Conservation (phyloP, 345 rosid genomes). For the Bretschneidera sinensis region DNA sequence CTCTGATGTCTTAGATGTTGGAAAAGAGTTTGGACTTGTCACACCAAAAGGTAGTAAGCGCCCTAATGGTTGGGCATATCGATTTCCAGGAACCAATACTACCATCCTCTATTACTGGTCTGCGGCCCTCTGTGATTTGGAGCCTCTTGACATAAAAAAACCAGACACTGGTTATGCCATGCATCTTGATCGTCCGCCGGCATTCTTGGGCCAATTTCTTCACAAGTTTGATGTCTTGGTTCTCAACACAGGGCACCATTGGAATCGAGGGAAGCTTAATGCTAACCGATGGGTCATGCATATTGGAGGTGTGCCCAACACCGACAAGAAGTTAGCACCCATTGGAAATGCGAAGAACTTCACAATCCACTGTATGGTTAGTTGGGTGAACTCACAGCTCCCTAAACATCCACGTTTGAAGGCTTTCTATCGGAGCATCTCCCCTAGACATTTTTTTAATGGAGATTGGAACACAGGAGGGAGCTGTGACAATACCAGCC, state of each 20-base stretch:
- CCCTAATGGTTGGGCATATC: constrained; percentile 77
- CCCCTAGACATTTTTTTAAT: constrained; percentile 72
- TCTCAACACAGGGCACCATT: constrained; percentile 78
- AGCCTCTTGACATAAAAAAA: constrained; percentile 43
- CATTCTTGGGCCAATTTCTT: constrained; percentile 52
- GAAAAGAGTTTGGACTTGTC: constrained; percentile 51
- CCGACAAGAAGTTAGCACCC: constrained; percentile 44
- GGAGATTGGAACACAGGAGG: constrained; percentile 94
- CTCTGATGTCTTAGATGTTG: constrained; percentile 50
- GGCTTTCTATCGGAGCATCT: constrained; percentile 71
- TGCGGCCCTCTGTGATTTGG: constrained; percentile 59
- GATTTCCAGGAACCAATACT: constrained; percentile 62
- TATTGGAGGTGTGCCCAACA: constrained; percentile 50
- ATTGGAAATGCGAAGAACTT: constrained; percentile 68
- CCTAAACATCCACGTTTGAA: constrained; percentile 45
- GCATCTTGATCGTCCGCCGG: constrained; percentile 87
- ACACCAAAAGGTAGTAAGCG: constrained; percentile 44
- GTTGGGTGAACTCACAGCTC: constrained; percentile 66
- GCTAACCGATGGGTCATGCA: constrained; percentile 77
- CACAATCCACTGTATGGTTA: constrained; percentile 61
- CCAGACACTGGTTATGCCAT: constrained; percentile 55
- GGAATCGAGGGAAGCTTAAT: constrained; percentile 71
- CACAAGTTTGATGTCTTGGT: constrained; percentile 58
- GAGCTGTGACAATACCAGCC: constrained; percentile 69
- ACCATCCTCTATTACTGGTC: constrained; percentile 79